Percentiles rank a stretch among this genome's conserved stretches.
Evolutionary conservation across 1,139 yeast genomes (phyloP).

Genomic region (Lodderomyces theae): DNA sequence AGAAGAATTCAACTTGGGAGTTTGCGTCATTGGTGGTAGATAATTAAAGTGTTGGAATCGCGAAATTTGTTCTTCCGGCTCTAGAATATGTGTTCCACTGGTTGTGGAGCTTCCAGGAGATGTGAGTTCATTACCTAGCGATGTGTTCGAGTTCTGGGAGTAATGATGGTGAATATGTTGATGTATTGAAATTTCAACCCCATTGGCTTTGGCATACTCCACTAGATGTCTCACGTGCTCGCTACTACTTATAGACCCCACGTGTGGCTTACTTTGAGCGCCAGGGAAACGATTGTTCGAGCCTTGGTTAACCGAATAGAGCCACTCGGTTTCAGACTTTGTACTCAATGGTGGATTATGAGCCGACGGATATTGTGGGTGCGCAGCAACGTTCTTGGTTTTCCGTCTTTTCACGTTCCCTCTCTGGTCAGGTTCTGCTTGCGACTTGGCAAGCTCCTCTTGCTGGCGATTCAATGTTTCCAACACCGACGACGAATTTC

Average conservation of each 20-base stretch:
- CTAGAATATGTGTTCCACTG: conserved; percentile 19
- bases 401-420: conserved; percentile 5
- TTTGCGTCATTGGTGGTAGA: conserved; percentile 66
- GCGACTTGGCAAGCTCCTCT: conserved; percentile 12
- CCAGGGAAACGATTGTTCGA: background rate
- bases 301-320: background rate
- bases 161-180: conserved; percentile 82
- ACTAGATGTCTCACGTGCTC: conserved; percentile 56
- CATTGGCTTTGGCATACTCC: conserved; percentile 58
- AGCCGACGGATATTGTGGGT: background rate
- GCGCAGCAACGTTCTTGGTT: background rate
- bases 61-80: conserved; percentile 56
- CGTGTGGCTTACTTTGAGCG: conserved; percentile 11
- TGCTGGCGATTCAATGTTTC: conserved; percentile 15
- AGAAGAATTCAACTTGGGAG: conserved; percentile 66
- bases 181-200: conserved; percentile 68
- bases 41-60: conserved; percentile 71
- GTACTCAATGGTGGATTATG: background rate
- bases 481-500: conserved; percentile 15
- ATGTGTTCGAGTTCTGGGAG: background rate
- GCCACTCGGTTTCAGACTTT: conserved; percentile 3
- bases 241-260: conserved; percentile 51
- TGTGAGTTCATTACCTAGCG: conserved; percentile 7
- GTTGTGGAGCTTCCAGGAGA: conserved; percentile 5
- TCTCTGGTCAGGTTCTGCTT: conserved; percentile 6